These are phyloP conservation scores for Mycena kentingensis DNA, from an alignment of 768 basidiomycete species.

Conservation along the genomic window DNA sequence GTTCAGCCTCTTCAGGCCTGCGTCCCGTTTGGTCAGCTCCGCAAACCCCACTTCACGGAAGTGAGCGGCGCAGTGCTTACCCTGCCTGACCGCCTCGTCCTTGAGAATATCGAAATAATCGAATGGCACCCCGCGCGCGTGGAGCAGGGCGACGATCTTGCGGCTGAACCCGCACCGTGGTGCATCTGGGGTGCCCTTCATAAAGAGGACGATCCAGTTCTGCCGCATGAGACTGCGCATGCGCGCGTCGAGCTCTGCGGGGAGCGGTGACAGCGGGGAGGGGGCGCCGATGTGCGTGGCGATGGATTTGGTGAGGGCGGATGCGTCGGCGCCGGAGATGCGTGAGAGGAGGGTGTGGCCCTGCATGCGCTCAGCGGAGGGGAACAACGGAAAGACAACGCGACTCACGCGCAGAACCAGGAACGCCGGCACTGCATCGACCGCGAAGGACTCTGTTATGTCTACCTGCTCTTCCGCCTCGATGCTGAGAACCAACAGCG, in stretches of 20 bases:
- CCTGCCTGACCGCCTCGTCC: slow-evolving; percentile 81
- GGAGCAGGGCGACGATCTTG: slow-evolving; percentile 68
- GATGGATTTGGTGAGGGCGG: slow-evolving; percentile 59
- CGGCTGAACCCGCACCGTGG: slow-evolving; percentile 87
- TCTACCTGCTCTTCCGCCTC: slow-evolving; percentile 81
- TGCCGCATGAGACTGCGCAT: slow-evolving; percentile 76
- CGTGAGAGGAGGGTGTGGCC: slow-evolving; percentile 84
- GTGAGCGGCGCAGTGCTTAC: slow-evolving; percentile 38
- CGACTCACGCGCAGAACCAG: slow-evolving; percentile 72
- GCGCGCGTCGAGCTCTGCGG: slow-evolving; percentile 66
- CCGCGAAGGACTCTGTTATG: slow-evolving; percentile 88
- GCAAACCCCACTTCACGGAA: neutral
- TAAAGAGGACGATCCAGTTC: slow-evolving; percentile 80
- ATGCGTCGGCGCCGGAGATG: slow-evolving; percentile 79
- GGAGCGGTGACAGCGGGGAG: slow-evolving; percentile 55
- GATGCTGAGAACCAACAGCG: slow-evolving; percentile 77
- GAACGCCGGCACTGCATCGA: slow-evolving; percentile 86
- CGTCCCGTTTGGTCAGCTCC: no score
- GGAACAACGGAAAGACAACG: neutral
- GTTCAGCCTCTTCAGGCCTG: slow-evolving; percentile 74
- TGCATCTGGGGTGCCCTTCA: slow-evolving; percentile 80
- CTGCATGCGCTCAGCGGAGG: slow-evolving; percentile 40
- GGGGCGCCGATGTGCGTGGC: slow-evolving; percentile 49
- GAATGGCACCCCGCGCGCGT: slow-evolving; percentile 65
- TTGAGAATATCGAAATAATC: slow-evolving; percentile 80